These are phyloP conservation scores for Naganishia randhawae DNA, from an alignment of 768 basidiomycete species.

Conservation along the genomic window DNA sequence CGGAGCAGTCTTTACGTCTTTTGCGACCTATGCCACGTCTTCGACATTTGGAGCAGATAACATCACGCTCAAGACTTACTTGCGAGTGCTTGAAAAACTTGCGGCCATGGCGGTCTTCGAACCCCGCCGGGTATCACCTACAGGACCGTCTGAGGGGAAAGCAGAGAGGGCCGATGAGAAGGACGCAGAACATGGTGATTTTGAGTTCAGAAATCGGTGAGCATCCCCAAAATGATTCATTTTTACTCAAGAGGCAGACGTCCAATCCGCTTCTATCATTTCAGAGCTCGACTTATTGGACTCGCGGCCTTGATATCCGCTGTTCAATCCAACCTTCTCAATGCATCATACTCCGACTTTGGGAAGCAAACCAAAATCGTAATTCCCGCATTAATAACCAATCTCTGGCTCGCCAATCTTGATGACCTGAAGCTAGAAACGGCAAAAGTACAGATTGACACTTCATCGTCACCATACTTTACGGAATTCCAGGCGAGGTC, in stretches of 20 bases:
- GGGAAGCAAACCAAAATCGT: constrained; percentile 66
- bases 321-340: constrained; percentile 77
- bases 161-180: background rate
- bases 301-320: constrained; percentile 76
- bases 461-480: constrained; percentile 68
- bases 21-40: constrained; percentile 87
- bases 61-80: constrained; percentile 65
- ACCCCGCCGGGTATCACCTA: constrained; percentile 18
- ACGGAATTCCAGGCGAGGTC: constrained; percentile 72
- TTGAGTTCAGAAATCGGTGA: constrained; percentile 72
- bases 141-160: background rate
- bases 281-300: constrained; percentile 77
- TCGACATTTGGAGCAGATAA: constrained; percentile 75
- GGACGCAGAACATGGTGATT: constrained; percentile 56
- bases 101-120: constrained; percentile 52
- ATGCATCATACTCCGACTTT: constrained; percentile 68
- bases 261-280: background rate
- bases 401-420: constrained; percentile 64
- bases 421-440: constrained; percentile 63
- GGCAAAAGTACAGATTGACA: constrained; percentile 62
- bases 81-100: constrained; percentile 65
- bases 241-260: no score
- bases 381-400: constrained; percentile 66
- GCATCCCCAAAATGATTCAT: no score
- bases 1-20: constrained; percentile 82